phyloP scores from a whole-genome alignment of 768 basidiomycete species.

The Lentinula edodes region DNA sequence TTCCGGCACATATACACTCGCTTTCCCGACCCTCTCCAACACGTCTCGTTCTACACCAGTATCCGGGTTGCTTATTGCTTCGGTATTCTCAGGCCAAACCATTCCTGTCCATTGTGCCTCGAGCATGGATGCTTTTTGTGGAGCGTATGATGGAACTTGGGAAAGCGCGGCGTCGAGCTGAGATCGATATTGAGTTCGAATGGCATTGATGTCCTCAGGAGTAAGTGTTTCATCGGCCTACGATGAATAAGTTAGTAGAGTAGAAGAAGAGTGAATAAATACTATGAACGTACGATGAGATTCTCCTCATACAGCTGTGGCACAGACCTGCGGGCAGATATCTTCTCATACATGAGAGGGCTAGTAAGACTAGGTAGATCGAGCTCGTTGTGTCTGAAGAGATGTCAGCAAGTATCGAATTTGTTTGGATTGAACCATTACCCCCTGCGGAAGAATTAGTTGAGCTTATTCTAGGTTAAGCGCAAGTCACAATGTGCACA shows the following conservation, averaged over 20 bases:
- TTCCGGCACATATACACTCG: constrained; percentile 56
- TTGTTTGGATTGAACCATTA: neutral
- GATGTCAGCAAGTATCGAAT: neutral
- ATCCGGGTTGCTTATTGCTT: constrained; percentile 48
- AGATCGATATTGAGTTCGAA: constrained; percentile 55
- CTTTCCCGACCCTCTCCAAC: constrained; percentile 57
- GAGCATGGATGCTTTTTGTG: constrained; percentile 47
- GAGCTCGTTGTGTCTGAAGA: constrained; percentile 75
- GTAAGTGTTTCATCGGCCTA: constrained; percentile 51
- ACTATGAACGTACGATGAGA: constrained; percentile 52
- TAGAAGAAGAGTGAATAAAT: neutral
- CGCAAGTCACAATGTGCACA: neutral
- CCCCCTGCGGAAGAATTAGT: constrained; percentile 3
- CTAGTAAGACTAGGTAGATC: constrained; percentile 85
- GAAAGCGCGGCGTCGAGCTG: constrained; percentile 60
- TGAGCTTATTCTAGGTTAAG: neutral
- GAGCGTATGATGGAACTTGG: constrained; percentile 38
- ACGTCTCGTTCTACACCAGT: constrained; percentile 58
- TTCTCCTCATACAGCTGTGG: constrained; percentile 79
- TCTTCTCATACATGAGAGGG: constrained; percentile 89
- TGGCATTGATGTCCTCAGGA: constrained; percentile 35
- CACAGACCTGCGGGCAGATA: constrained; percentile 69
- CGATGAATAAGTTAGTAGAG: neutral
- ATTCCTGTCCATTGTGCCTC: constrained; percentile 64
- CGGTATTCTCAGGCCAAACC: constrained; percentile 55